Base-by-base conservation (phyloP, 768 basidiomycete species). In the Mycena alexandri region DNA sequence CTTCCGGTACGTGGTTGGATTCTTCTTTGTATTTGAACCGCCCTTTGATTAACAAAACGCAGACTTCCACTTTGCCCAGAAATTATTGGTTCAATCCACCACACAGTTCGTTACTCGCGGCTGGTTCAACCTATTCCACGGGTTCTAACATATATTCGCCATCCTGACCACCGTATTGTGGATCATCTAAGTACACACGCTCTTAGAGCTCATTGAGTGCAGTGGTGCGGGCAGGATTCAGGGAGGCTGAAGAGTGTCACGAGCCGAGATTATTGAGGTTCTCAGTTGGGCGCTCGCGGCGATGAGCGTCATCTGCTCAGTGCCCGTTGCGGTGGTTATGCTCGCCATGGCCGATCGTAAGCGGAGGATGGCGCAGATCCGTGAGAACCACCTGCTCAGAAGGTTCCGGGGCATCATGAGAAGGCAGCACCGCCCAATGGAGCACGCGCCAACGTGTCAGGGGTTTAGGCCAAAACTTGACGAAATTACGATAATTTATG, bases 181-280 rank as follows among this genome's bases (percentile, higher is more conserved):
- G 63, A 57, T 64, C 36, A 24, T 64, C 54, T 64, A 54, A 3
- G 57, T 64, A 54, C 63, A 64, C 63, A 64, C 55, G 17, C 55
- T 57, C 16, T 57, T 64, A 10, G 63, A 54, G 12, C 55, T 64
- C 22, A 64, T 64, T 34, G 55, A 64, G 38, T 64, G 63, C 47
- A 54, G 63, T 9, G 63, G 63, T 16, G 55, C 57, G 13, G 63
- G 63, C 2, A 8, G 14, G 5, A 17, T 42, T 0, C 19, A 22
- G 14, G 63, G 63, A 47, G 55, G 34, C 47, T 64, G 0, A 64
- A 51, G 63, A 64, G 38, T 64, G 63, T 36, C 63, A 64, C 47
- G 63, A 64, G 48, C 47, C 8, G 57, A 64, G 38, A 64, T 64
- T 34, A 64, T 64, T 21, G 63, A 64, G 47, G 21, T 57, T 10